Evolutionary conservation across 148 eudicot genomes (phyloP), one percentile per base, ranked within the genome.

Genomic region (Rhododendron vialii): DNA sequence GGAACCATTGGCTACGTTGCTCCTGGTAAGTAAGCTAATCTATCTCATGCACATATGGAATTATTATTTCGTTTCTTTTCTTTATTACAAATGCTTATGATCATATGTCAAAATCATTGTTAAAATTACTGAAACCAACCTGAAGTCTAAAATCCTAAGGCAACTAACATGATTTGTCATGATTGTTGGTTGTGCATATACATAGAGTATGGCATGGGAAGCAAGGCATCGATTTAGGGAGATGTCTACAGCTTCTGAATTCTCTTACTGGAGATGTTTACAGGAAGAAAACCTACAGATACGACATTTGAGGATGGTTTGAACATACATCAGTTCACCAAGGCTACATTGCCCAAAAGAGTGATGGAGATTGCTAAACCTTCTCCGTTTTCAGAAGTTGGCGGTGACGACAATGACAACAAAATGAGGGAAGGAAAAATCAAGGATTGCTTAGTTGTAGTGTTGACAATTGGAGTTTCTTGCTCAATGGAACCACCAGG

Each of bases 401-500:
- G 7, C 1, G 7, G 18, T 30, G 76, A 71, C 1, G 17, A 51
- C 18, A 1, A 30, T 13, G 38, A 30, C 76, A 30, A 30, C 2
- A 9, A 3, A 4, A 13, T 0, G 38, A 28, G 38, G 7, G 7
- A 4, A 30, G 38, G 20, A 5, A 67, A 78, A 75, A 7, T 18
- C 35, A 22, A 24, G n/a, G 81, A 82, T 7, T 88, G 83, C 48
- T 48, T 82, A 28, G 30, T 48, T 3, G 24, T 45, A 17, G 69
- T 63, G 63, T 10, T 85, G 78, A 24, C 65, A 17, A 57, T 83
- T 41, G 88, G 84, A 57, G 51, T 86, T 14, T 1, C 53, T 18
- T 86, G 84, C 53, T 89, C 86, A 61, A 65, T 33, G 12, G 83
- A 89, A 86, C 55, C 45, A n/a, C 88, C 84, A 80, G 13, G 36